Evolutionary conservation across 805 yeast species (phyloP), one percentile per base, ranked within the genome.

Genomic region (Yamadazyma phyllophila): DNA sequence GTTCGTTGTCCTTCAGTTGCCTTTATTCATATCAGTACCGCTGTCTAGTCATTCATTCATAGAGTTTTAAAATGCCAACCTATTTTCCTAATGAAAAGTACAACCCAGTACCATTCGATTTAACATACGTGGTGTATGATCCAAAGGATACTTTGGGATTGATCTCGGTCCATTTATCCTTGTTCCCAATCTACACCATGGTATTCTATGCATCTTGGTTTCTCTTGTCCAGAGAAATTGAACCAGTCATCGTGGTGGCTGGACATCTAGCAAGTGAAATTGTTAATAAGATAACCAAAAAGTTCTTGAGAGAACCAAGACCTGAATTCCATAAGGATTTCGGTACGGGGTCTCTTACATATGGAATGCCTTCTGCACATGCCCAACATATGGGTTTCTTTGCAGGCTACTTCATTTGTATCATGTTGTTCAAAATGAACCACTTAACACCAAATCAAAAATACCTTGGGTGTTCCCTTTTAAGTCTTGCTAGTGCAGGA

Each of bases 291-390:
- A 53, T 85, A 1, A 65, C 87, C 34, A 92, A 92, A 61, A 71
- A 73, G 15, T 32, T 78, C 1, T 63, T 89, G 33, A 80, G 77
- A 53, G 87, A 86, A 58, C 84, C 88, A 16, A 74, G 99, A 50
- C 99, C 99, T 7, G 76, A 69, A 6, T 71, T 71, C 57, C 77
- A 72, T 52, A 64, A 63, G 45, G 68, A 65, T 34, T 72, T 72
- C 44, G 77, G 76, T 6, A 60, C 69, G 37, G 80, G 55, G 20
- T 74, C 69, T 20, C 60, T 60, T 36, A 82, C 85, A 0, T 90
- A 84, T 61, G 99, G 99, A 0, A 92, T 92, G 97, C 99, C 99
- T 0, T 82, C 91, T 43, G 97, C 99, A 1, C 99, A 92, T 65
- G 82, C 96, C 0, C 99, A 92, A 66, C 94, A 91, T 63, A 86